Evolutionary conservation across 2,329 filamentous ascomycete species (phyloP), one percentile per base, ranked within the genome.

Genomic region (Stemphylium lycopersici): DNA sequence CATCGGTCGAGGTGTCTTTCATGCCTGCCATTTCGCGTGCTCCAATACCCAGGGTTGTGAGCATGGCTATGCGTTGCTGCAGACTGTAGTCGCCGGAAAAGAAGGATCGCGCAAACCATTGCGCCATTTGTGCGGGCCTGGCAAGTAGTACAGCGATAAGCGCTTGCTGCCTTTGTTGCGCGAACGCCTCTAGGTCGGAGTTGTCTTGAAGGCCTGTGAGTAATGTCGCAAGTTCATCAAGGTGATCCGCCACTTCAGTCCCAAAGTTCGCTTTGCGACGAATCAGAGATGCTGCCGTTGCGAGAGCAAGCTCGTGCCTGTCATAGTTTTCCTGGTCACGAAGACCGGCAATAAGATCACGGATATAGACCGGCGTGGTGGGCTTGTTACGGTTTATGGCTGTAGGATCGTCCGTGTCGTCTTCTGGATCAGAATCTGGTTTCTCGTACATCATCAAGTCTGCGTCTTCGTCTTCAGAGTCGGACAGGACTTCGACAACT

Each of bases 81-180:
- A 98, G 79, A 0, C 93, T 96, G 74, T 95, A 93, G 70, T 99
- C 95, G 13, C 93, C 93, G 37, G 91, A 88, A 71, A 97, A 98
- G 71, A 95, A 96, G 0, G 90, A 89, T 52, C 87, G 86, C 3
- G 89, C 87, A 54, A 96, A 90, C 89, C 91, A 96, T 12, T 86
- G 90, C 0, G 87, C 93, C 84, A 97, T 91, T 47, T 84, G 82
- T 43, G 84, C 79, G 0, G 95, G 91, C 60, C 90, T 85, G 0
- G 90, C 87, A 2, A 95, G 81, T 0, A 96, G 79, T 6, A 96
- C 77, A 0, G 93, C 90, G 39, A 97, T 87, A 79, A 99, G 88
- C 12, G 88, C 87, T 72, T 96, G 89, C 3, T 95, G 79, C 15
- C 88, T 86, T 54, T 91, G 79, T 56, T 91, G 85, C 55, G 89